Evolutionary conservation across 352 stramenopile genomes (phyloP), one percentile per base, ranked within the genome.

Genomic region (Pythium dissimile): DNA sequence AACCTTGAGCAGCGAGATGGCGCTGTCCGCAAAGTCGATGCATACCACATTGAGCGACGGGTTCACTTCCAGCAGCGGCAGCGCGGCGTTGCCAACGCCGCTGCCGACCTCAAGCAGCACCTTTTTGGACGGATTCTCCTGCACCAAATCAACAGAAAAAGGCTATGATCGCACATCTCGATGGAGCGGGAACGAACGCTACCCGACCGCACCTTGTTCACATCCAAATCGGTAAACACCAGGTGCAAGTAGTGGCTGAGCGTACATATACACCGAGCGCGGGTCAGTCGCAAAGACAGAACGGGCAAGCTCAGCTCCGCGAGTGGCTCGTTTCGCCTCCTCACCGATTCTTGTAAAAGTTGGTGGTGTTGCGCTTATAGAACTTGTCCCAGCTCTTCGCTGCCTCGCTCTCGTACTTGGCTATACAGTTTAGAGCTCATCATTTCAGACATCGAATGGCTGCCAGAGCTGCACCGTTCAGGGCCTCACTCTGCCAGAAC

Each of bases 331-430:
- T n/a, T n/a, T n/a, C n/a, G n/a, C n/a, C n/a, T n/a, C 28, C 58
- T 20, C 39, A 87, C 61, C 89, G 67, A 78, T 98, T 91, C 69
- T 98, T 97, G 76, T 98, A 98, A 69, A 98, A 98, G 54, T 97
- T 96, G 49, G 79, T 97, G 42, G 80, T 77, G 73, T 98, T 97
- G 48, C 87, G 77, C 47, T 93, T 85, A 72, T 98, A 98, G 70
- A 98, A 98, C 58, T 87, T 84, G 67, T 98, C 87, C 94, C 94
- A 98, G 65, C 78, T 95, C 66, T 86, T 88, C 42, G 81, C 78
- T 0, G 89, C 85, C 31, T 95, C 77, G 12, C 78, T 58, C 54
- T 95, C 83, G 61, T 94, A 95, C 60, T 95, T 93, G 10, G 77
- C 76, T 84, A 46, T 31, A 52, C 21, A 57, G 27, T 54, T 34